Conservation (phyloP, 2,329 filamentous ascomycete species). For the Trichoderma sp. region DNA sequence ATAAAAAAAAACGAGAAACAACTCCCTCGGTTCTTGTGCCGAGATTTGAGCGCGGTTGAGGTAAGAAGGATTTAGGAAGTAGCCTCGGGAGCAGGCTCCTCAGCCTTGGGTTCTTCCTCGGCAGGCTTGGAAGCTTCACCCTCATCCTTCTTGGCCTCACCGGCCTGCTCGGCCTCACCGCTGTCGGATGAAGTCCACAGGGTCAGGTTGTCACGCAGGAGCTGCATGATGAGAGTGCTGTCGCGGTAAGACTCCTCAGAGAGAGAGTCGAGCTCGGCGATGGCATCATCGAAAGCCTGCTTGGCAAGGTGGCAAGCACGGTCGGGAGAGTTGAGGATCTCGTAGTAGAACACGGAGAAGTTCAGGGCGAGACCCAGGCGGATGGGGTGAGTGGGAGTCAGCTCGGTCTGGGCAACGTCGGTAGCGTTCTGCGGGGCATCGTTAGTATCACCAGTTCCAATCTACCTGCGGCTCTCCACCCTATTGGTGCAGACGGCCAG, state of each 20-base stretch:
- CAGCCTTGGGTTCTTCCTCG: conserved; percentile 46
- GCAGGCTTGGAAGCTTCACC: conserved; percentile 42
- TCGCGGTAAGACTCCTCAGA: conserved; percentile 98
- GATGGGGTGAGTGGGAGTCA: conserved; percentile 96
- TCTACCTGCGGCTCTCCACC: background rate
- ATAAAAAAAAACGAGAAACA: conserved; percentile 30
- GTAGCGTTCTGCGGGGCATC: conserved; percentile 74
- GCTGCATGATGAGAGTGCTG: conserved; percentile 99
- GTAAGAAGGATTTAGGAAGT: conserved; percentile 50
- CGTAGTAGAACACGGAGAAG: conserved; percentile 99
- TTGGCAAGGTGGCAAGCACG: conserved; percentile 97
- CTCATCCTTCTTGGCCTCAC: conserved; percentile 57
- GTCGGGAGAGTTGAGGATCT: conserved; percentile 97
- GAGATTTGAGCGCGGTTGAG: conserved; percentile 37
- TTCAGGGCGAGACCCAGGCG: conserved; percentile 95
- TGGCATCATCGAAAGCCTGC: conserved; percentile 98
- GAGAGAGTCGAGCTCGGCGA: conserved; percentile 95
- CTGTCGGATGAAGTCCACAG: conserved; percentile 96
- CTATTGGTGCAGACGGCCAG: background rate
- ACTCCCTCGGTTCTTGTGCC: conserved; percentile 37
- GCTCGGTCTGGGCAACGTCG: conserved; percentile 96
- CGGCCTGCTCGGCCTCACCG: conserved; percentile 68
- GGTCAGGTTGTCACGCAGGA: conserved; percentile 95
- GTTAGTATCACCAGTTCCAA: background rate
- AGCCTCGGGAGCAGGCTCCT: conserved; percentile 44